phyloP scores from a whole-genome alignment of 2,329 filamentous ascomycete genomes.

The Penicillium psychrosexuale region DNA sequence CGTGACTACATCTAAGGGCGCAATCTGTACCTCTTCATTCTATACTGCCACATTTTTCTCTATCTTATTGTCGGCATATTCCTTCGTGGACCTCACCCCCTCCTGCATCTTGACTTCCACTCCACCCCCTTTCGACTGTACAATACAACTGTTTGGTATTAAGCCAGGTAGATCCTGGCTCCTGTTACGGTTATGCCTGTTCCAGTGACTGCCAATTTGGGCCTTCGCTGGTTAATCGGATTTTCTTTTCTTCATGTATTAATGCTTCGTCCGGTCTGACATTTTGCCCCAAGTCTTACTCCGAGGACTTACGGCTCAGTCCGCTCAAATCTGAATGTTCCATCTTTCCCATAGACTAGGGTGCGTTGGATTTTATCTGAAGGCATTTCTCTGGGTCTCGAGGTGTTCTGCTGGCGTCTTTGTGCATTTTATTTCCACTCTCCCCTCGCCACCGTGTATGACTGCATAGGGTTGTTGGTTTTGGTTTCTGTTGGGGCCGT shows the following conservation, averaged over 20 bases:
- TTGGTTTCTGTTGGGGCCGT: constrained; percentile 6
- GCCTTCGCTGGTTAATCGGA: constrained; percentile 19
- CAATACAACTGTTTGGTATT: constrained; percentile 40
- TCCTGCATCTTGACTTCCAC: constrained; percentile 29
- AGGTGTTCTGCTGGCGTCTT: constrained; percentile 27
- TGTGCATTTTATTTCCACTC: constrained; percentile 28
- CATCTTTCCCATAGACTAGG: constrained; percentile 20
- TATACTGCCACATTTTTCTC: neutral
- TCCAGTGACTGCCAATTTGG: constrained; percentile 23
- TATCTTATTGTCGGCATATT: constrained; percentile 15
- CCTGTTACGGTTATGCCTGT: constrained; percentile 28
- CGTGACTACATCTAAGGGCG: constrained; percentile 72
- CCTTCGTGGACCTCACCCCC: constrained; percentile 16
- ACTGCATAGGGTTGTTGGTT: constrained; percentile 16
- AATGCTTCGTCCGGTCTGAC: constrained; percentile 15
- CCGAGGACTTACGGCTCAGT: neutral
- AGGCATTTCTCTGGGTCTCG: constrained; percentile 20
- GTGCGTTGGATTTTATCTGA: constrained; percentile 20
- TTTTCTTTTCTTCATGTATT: constrained; percentile 25
- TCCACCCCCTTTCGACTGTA: constrained; percentile 36
- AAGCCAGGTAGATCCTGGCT: constrained; percentile 36
- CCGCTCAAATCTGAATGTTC: neutral
- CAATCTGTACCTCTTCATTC: neutral
- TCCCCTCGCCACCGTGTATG: constrained; percentile 28
- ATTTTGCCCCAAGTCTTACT: neutral